phyloP scores from a whole-genome alignment of 2,329 filamentous ascomycete genomes.

The Teratosphaeriaceae sp. region DNA sequence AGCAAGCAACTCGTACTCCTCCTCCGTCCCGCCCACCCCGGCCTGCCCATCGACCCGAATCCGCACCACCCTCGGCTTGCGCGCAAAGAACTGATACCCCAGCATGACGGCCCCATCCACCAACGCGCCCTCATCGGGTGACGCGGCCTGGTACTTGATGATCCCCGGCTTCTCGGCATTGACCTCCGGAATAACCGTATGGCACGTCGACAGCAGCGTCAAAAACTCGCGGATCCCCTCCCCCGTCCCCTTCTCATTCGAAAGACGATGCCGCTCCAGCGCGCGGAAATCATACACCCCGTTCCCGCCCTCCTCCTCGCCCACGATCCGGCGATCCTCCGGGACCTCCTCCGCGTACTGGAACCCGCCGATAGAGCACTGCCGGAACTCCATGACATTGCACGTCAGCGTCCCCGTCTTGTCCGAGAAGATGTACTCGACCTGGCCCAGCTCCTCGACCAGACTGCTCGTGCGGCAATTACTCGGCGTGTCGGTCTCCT shows the following conservation, averaged over 20 bases:
- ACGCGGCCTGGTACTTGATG: slow-evolving; percentile 95
- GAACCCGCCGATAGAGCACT: slow-evolving; percentile 91
- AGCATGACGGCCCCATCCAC: slow-evolving; percentile 92
- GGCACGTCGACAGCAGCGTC: slow-evolving; percentile 90
- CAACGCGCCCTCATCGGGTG: slow-evolving; percentile 89
- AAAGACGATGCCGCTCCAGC: slow-evolving; percentile 65
- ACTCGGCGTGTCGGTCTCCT: slow-evolving; percentile 85
- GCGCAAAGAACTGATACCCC: slow-evolving; percentile 90
- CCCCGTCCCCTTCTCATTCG: slow-evolving; percentile 66
- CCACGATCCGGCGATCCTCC: slow-evolving; percentile 80
- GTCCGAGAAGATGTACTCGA: slow-evolving; percentile 98
- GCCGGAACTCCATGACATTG: slow-evolving; percentile 99
- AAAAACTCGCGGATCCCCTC: slow-evolving; percentile 76
- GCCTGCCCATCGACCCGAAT: slow-evolving; percentile 77
- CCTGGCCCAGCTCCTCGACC: slow-evolving; percentile 93
- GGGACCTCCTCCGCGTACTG: slow-evolving; percentile 97
- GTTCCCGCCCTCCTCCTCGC: slow-evolving; percentile 73
- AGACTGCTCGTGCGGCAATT: slow-evolving; percentile 99
- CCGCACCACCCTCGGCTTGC: no score
- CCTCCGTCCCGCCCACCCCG: slow-evolving; percentile 75
- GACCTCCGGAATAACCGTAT: slow-evolving; percentile 89
- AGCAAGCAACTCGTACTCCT: slow-evolving; percentile 80
- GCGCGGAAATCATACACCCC: slow-evolving; percentile 72
- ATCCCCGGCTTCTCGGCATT: slow-evolving; percentile 82
- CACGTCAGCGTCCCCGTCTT: slow-evolving; percentile 87